Conservation (phyloP, 148 eudicot genomes). For the Persicaria maculosa region DNA sequence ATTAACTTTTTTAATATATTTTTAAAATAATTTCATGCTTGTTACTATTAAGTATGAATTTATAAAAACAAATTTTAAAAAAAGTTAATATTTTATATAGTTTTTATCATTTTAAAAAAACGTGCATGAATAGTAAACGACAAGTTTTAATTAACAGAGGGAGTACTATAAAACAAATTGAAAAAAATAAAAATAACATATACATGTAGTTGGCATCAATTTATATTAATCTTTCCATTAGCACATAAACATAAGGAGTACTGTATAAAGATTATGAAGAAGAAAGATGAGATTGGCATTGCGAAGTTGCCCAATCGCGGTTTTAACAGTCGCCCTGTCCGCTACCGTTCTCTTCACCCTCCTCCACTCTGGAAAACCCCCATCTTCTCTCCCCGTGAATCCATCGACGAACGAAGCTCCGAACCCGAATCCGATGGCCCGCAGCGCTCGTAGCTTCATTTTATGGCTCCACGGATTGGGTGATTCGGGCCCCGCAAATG, state of each 20-base stretch:
- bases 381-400: not conserved
- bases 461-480: constrained; percentile 97
- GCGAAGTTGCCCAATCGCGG: constrained; percentile 26
- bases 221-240: not conserved
- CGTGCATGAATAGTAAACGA: too few relatives aligned
- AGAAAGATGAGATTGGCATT: constrained; percentile 17
- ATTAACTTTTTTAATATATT: too few relatives aligned
- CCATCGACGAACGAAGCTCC: not conserved
- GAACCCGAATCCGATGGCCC: constrained; percentile 28
- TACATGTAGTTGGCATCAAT: too few relatives aligned
- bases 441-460: constrained; percentile 44
- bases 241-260: not conserved
- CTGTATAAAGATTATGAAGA: not conserved
- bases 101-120: too few relatives aligned
- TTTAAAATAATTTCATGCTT: too few relatives aligned
- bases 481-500: constrained; percentile 91
- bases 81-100: too few relatives aligned
- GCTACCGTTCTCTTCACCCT: constrained; percentile 38
- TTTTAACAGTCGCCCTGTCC: constrained; percentile 29
- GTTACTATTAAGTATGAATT: too few relatives aligned
- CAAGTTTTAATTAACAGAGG: too few relatives aligned
- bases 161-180: too few relatives aligned
- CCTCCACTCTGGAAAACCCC: constrained; percentile 19
- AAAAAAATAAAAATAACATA: too few relatives aligned
- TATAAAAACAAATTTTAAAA: too few relatives aligned